These are phyloP conservation scores for Aspergillus melleus DNA, from an alignment of 2,329 filamentous ascomycete genomes.

Conservation along the genomic window DNA sequence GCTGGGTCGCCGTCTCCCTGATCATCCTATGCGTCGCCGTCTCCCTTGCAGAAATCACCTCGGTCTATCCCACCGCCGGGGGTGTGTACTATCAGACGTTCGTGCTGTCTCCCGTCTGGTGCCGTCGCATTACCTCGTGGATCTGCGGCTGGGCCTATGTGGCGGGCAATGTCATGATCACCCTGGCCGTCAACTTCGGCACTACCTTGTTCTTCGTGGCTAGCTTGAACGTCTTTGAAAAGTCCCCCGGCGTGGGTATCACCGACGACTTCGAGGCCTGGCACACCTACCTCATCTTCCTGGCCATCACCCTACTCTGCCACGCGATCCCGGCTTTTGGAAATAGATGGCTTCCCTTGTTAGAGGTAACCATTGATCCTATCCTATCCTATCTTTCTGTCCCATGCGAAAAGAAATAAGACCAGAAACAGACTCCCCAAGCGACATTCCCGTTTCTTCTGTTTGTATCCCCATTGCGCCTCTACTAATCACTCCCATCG, in stretches of 20 bases:
- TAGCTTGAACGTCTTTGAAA: conserved; percentile 57
- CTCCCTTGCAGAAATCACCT: conserved; percentile 67
- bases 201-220: conserved; percentile 56
- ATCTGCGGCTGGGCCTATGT: conserved; percentile 72
- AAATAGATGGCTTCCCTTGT: conserved; percentile 55
- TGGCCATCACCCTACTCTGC: conserved; percentile 64
- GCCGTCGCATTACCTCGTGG: conserved; percentile 65
- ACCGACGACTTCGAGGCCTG: conserved; percentile 58
- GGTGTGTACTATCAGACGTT: conserved; percentile 70
- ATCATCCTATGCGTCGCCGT: conserved; percentile 64
- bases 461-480: not conserved
- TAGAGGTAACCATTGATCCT: conserved; percentile 60
- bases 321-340: conserved; percentile 54
- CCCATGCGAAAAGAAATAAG: not conserved
- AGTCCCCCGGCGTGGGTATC: conserved; percentile 47
- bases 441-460: not conserved
- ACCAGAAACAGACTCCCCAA: not conserved
- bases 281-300: conserved; percentile 69
- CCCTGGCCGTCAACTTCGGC: conserved; percentile 72
- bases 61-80: conserved; percentile 66
- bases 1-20: conserved; percentile 64
- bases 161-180: conserved; percentile 77
- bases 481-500: not conserved
- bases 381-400: not conserved
- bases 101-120: conserved; percentile 63